These are phyloP conservation scores for Escovopsis weberi DNA, from an alignment of 2,329 filamentous ascomycete genomes.

Conservation along the genomic window DNA sequence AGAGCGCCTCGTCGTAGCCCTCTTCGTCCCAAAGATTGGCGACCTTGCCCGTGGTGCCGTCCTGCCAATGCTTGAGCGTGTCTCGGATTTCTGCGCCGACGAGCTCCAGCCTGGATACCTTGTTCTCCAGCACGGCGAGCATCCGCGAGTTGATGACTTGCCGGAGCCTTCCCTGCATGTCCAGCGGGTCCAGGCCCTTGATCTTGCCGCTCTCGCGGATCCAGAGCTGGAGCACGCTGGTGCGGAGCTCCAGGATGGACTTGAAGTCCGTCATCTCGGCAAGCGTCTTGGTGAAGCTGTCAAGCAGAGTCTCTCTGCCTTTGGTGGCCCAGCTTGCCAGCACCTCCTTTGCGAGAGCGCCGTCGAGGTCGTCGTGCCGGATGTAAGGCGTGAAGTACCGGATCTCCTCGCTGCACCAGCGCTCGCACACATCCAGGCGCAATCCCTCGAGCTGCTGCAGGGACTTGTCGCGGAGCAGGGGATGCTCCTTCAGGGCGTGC, in stretches of 20 bases:
- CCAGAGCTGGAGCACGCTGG: constrained; percentile 59
- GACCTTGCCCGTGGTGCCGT: constrained; percentile 33
- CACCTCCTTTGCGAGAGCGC: constrained; percentile 42
- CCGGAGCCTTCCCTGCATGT: constrained; percentile 55
- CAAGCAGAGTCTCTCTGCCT: constrained; percentile 43
- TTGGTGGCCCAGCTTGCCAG: constrained; percentile 49
- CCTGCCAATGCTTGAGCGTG: constrained; percentile 45
- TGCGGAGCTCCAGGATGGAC: constrained; percentile 54
- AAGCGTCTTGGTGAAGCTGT: constrained; percentile 48
- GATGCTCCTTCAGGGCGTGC: constrained; percentile 49
- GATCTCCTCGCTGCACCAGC: constrained; percentile 73
- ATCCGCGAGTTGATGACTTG: constrained; percentile 55
- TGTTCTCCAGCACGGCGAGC: constrained; percentile 44
- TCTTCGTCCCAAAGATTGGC: constrained; percentile 53
- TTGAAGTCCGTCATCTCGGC: constrained; percentile 49
- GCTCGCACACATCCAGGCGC: constrained; percentile 60
- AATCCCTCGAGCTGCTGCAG: constrained; percentile 54
- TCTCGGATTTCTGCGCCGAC: constrained; percentile 51
- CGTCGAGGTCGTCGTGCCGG: constrained; percentile 60
- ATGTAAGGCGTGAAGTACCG: constrained; percentile 78
- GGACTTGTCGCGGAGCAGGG: constrained; percentile 56
- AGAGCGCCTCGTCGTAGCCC: constrained; percentile 49
- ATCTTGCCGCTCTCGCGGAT: constrained; percentile 52
- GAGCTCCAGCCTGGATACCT: constrained; percentile 48
- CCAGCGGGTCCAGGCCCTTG: constrained; percentile 50